Base-by-base conservation (phyloP, 1,139 yeast genomes). In the Taphrina pruni region DNA sequence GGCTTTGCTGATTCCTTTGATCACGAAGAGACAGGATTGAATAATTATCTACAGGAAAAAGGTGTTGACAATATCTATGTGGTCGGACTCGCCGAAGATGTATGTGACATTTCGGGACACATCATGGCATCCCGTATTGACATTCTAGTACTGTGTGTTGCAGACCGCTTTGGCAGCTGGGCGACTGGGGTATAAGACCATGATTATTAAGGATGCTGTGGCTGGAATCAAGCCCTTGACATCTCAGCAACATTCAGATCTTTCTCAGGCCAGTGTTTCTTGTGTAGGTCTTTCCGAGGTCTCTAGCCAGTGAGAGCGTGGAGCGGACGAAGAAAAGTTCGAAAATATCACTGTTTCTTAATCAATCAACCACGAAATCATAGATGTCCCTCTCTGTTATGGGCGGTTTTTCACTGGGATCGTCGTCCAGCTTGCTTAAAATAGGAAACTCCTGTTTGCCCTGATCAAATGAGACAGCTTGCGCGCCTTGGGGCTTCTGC, bases 51-150 rank as follows among this genome's bases (percentile, higher is more conserved):
- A 17, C 46, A 21, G n/a, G 46, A 35, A 11, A 48, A 55, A 21
- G 36, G 17, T 43, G 38, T 64, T n/a, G 12, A 45, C 32, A 45
- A 55, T 3, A 39, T 64, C 35, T 46, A 52, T 35, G 51, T 56
- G n/a, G 67, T 64, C 14, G 67, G 67, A 20, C 48, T 64, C 17
- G 67, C 67, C 11, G 67, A 64, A 46, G 67, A 64, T 36, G 62
- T 58, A 39, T 12, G 60, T 45, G 8, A 14, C 17, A 17, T 39
- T 9, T 54, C 12, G 8, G 55, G 17, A 17, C 48, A 12, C 20
- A n/a, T n/a, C 20, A 12, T 45, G 5, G 48, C 2, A 6, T n/a
- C 20, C 26, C 51, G 38, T 36, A 39, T 3, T 56, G 36, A 56
- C 17, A 7, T 1, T 45, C 8, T 45, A 43, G 62, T 64, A 55